phyloP scores from a whole-genome alignment of 78 protist species.

The Emiliania huxleyi region DNA sequence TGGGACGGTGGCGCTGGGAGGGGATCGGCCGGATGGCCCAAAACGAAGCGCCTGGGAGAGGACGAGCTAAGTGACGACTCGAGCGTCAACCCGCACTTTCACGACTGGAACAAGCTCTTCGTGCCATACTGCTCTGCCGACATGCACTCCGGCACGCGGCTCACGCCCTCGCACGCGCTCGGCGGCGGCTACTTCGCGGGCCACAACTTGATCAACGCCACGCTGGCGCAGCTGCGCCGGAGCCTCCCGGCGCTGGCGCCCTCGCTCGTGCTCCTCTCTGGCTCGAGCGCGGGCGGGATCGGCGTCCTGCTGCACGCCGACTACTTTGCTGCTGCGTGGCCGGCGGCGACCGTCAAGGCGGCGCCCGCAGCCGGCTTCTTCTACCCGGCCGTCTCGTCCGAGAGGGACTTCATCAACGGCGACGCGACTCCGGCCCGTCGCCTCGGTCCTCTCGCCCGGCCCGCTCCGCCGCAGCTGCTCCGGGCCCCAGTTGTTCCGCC shows the following conservation, averaged over 20 bases:
- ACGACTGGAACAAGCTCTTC: not conserved
- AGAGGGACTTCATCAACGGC: not conserved
- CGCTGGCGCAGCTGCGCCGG: not conserved
- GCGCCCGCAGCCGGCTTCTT: not conserved
- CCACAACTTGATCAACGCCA: not conserved
- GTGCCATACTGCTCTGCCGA: not conserved
- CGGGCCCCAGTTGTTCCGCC: too few species aligned
- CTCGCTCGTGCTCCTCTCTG: not conserved
- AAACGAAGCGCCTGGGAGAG: not conserved
- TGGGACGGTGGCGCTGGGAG: not conserved
- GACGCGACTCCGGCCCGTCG: not conserved
- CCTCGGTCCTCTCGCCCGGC: too few species aligned
- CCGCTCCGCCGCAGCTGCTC: too few species aligned
- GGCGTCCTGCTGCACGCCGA: constrained; percentile 17
- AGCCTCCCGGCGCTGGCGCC: not conserved
- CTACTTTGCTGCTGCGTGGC: not conserved
- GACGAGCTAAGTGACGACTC: not conserved
- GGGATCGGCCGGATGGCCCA: not conserved
- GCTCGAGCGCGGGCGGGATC: not conserved
- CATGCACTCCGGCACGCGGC: not conserved
- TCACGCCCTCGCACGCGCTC: not conserved
- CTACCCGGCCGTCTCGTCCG: not conserved
- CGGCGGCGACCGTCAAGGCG: not conserved
- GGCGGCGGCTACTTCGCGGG: not conserved
- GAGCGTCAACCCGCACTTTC: not conserved